Conservation (phyloP, 192 early-diverging fungal genomes). For the Phycomyces nitens region DNA sequence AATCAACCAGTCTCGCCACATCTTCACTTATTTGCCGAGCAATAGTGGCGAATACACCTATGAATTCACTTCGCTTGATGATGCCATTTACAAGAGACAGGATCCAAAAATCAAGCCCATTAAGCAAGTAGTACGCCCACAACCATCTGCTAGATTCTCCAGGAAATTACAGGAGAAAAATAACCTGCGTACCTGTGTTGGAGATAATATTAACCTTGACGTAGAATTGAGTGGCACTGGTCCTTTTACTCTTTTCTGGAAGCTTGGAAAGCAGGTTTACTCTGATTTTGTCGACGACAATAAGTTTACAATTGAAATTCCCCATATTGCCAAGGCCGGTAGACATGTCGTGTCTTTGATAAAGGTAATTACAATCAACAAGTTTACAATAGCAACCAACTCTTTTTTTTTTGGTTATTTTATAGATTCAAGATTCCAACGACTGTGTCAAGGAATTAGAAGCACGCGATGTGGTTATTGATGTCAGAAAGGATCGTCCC, state of each 20-base stretch:
- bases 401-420: not conserved
- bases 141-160: constrained; percentile 38
- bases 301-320: constrained; percentile 28
- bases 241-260: constrained; percentile 38
- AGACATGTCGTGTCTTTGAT: constrained; percentile 37
- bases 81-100: constrained; percentile 30
- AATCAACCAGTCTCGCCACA: constrained; percentile 29
- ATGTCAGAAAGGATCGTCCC: constrained; percentile 43
- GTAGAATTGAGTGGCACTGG: constrained; percentile 34
- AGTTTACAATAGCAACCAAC: too few species aligned
- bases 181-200: constrained; percentile 34
- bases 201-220: constrained; percentile 29
- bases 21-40: constrained; percentile 26
- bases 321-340: constrained; percentile 33
- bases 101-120: constrained; percentile 16
- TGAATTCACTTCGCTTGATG: constrained; percentile 29
- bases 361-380: constrained; percentile 18
- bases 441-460: constrained; percentile 36
- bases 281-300: constrained; percentile 25
- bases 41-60: constrained; percentile 37
- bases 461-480: constrained; percentile 34
- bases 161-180: not conserved
- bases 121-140: constrained; percentile 41
- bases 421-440: constrained; percentile 36
- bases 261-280: constrained; percentile 23